Percentiles rank a stretch among this genome's conserved stretches.
phyloP scores from a whole-genome alignment of 805 yeast species.

The Blastobotrys attinorum region DNA sequence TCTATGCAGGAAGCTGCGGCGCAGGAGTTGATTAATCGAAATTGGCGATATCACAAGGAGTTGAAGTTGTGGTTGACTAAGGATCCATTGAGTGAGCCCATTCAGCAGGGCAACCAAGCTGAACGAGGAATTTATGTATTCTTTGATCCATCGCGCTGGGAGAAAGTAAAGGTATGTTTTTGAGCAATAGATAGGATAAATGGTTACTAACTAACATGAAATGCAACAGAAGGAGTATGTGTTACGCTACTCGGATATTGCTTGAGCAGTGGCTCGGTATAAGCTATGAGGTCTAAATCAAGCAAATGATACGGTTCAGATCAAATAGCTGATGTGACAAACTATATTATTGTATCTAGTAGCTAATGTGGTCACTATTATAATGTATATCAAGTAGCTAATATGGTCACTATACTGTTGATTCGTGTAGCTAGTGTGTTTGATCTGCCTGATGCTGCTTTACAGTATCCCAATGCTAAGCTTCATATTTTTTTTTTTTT shows the following conservation, averaged over 20 bases:
- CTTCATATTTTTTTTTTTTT: too few species aligned
- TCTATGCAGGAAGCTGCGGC: slow-evolving; percentile 91
- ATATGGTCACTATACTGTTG: too few species aligned
- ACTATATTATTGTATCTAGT: too few species aligned
- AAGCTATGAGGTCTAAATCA: too few species aligned
- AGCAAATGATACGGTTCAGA: too few species aligned
- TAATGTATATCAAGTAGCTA: too few species aligned
- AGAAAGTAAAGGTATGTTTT: slow-evolving; percentile 58
- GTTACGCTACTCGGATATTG: slow-evolving; percentile 53
- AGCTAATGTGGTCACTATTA: too few species aligned
- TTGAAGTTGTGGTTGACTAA: slow-evolving; percentile 95
- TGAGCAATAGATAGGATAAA: not conserved
- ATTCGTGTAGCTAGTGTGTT: too few species aligned
- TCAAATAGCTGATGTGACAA: too few species aligned
- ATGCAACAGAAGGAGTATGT: slow-evolving; percentile 43
- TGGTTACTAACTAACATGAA: not conserved
- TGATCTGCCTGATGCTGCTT: too few species aligned
- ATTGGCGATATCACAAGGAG: slow-evolving; percentile 96
- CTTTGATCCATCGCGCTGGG: slow-evolving; percentile 96
- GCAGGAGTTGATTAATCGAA: slow-evolving; percentile 78
- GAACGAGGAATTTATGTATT: slow-evolving; percentile 91
- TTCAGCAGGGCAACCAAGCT: slow-evolving; percentile 69
- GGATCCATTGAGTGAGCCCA: slow-evolving; percentile 83
- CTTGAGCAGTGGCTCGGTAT: too few species aligned
- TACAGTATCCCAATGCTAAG: too few species aligned